phyloP scores from a whole-genome alignment of 805 yeast species.

The Cephaloascus fragrans region DNA sequence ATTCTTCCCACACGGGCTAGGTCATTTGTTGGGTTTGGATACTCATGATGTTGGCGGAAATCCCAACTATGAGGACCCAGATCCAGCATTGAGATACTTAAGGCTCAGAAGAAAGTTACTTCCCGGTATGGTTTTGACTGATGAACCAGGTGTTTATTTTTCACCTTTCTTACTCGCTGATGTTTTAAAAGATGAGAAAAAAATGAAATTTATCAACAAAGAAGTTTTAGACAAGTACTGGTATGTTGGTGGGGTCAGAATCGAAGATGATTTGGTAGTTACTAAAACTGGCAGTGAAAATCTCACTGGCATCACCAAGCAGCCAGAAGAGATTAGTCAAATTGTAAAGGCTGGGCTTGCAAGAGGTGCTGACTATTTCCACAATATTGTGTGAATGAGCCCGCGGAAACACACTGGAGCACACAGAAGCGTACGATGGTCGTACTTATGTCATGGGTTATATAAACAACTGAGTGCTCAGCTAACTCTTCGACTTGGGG shows the following conservation, averaged over 20 bases:
- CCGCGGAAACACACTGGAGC: too few relatives aligned
- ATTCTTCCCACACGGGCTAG: conserved; percentile 93
- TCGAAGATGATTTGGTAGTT: conserved; percentile 85
- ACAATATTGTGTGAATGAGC: conserved; percentile 33
- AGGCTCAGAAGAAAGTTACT: conserved; percentile 69
- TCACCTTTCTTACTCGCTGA: conserved; percentile 72
- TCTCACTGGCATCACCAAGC: conserved; percentile 74
- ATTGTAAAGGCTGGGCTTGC: conserved; percentile 65
- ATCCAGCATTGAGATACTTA: conserved; percentile 66
- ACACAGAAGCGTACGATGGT: too few relatives aligned
- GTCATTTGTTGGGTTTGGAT: conserved; percentile 89
- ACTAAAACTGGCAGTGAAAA: conserved; percentile 73
- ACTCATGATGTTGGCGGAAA: conserved; percentile 93
- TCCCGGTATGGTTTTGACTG: conserved; percentile 79
- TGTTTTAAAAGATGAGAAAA: conserved; percentile 36
- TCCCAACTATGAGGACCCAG: conserved; percentile 77
- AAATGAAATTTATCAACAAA: conserved; percentile 48
- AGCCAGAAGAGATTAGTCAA: conserved; percentile 70
- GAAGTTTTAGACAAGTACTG: conserved; percentile 67
- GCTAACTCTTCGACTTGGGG: too few relatives aligned
- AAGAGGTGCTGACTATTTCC: conserved; percentile 58
- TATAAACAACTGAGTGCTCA: too few relatives aligned
- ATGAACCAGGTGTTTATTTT: conserved; percentile 93
- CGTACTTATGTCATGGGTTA: too few relatives aligned
- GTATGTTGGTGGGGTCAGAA: conserved; percentile 94